Base-by-base conservation (phyloP, 306 rosid genomes). In the Pterocarpus santalinus region DNA sequence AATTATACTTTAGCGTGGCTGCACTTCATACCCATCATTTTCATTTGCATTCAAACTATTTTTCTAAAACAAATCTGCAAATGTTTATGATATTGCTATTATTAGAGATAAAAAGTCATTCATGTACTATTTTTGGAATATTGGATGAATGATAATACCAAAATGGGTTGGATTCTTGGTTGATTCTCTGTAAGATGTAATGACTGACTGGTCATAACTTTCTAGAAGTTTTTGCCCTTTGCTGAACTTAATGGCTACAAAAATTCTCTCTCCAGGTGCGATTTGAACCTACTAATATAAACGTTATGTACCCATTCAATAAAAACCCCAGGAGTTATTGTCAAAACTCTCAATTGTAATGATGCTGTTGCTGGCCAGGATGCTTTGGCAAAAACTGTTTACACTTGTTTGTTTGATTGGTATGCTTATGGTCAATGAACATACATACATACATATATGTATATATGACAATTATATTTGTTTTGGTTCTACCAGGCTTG, bases 331-430 rank as follows among this genome's bases (percentile, higher is more conserved):
- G 99, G 99, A 85, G 85, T 10, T 84, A 95, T 95, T 80, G 76
- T 93, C 73, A 95, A 91, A 85, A 94, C 97, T 49, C 98, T 95
- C 55, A 98, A 95, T 70, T 93, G 97, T 88, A 87, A 84, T 82
- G 98, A 92, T 85, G 98, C 98, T 64, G 80, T 88, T 77, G 91
- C 96, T 85, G 92, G 98, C 66, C 90, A 98, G 80, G 98, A 93
- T 92, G 89, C 91, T 61, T 82, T 93, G 90, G 97, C 99, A 65
- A 95, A 95, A 88, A 95, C 98, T 74, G 88, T 95, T 87, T 95
- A 95, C 85, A 87, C 98, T 8, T 90, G 93, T 53, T 84, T 95
- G 60, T 95, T 95, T 87, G 98, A 93, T 78, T 95, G 98, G 99
- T 95, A 90, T 72, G 84, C 58, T 72, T 49, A 60, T 82, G 78